Evolutionary conservation across 352 stramenopile genomes (phyloP), one percentile per base, ranked within the genome.

Genomic region (Globisporangium spiculum): DNA sequence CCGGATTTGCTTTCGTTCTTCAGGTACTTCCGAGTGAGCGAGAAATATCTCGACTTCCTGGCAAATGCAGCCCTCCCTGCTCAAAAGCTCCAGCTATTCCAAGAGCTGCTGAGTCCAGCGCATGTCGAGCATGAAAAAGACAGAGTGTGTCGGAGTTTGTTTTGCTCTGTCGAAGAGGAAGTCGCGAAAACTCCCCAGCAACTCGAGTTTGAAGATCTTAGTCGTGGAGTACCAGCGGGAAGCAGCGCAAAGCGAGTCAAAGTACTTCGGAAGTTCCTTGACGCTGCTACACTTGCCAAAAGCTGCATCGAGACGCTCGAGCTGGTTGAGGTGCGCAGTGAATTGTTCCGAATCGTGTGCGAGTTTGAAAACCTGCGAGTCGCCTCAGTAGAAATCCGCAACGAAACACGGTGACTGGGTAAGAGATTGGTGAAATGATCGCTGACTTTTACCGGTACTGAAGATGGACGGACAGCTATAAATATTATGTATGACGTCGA

Each of bases 161-260:
- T 88, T n/a, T 92, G 84, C 55, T 92, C 81, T 9, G 54, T 89
- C 14, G 73, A 82, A 48, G 70, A 79, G 12, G 84, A 89, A 60
- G 48, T 76, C 16, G 66, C 60, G 12, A 92, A 92, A 58, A 84
- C 77, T 1, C 58, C 73, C 6, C 82, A 88, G 58, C 78, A 89
- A 52, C 79, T 79, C 34, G 80, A 86, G 36, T 78, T 86, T 20
- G 82, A 89, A 26, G 79, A 91, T 41, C 73, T 88, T 34, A 81
- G 75, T 52, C 70, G 64, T 8, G 81, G 73, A 53, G 50, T 84
- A 10, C 70, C 78, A 3, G 66, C 68, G 26, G 80, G 82, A 48
- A 84, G 73, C 20, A 81, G 73, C 46, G 77, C 70, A 22, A 70
- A 57, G 10, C 76, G 65, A 22, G 76, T 69, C 26, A 26, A 53